These are phyloP conservation scores for Ophiostoma sp. DNA, from an alignment of 2,329 filamentous ascomycete genomes.

Conservation along the genomic window DNA sequence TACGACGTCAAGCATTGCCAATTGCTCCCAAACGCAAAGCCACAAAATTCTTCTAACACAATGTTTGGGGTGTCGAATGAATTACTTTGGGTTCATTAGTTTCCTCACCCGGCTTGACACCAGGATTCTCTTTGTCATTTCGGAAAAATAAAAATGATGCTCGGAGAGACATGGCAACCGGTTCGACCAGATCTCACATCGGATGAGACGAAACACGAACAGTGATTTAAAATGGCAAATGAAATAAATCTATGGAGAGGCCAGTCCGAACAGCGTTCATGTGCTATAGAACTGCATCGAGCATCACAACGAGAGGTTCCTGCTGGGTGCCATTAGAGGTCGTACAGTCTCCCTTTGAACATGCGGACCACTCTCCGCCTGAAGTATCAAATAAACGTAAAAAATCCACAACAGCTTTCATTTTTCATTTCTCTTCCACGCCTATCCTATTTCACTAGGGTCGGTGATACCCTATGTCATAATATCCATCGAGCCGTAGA, in stretches of 20 bases:
- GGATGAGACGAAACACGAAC: not conserved
- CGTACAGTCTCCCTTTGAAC: conserved; percentile 13
- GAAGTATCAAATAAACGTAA: not conserved
- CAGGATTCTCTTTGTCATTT: not conserved
- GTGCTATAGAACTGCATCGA: not conserved
- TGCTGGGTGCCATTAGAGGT: not conserved
- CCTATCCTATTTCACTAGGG: not conserved
- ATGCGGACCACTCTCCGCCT: not conserved
- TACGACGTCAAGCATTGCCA: not conserved
- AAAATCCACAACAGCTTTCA: not conserved
- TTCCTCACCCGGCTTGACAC: not conserved
- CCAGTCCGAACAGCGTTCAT: not conserved
- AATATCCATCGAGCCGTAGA: not conserved
- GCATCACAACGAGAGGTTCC: not conserved
- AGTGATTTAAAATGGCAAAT: not conserved
- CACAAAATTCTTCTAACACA: not conserved
- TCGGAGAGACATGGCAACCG: not conserved
- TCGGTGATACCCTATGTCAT: not conserved
- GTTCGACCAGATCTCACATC: not conserved
- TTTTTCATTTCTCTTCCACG: not conserved
- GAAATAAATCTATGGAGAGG: not conserved
- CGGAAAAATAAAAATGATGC: not conserved
- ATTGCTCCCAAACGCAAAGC: not conserved
- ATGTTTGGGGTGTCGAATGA: not conserved
- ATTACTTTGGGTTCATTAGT: not conserved